Conservation (phyloP, 192 early-diverging fungal species). For the Linnemannia hyalina region DNA sequence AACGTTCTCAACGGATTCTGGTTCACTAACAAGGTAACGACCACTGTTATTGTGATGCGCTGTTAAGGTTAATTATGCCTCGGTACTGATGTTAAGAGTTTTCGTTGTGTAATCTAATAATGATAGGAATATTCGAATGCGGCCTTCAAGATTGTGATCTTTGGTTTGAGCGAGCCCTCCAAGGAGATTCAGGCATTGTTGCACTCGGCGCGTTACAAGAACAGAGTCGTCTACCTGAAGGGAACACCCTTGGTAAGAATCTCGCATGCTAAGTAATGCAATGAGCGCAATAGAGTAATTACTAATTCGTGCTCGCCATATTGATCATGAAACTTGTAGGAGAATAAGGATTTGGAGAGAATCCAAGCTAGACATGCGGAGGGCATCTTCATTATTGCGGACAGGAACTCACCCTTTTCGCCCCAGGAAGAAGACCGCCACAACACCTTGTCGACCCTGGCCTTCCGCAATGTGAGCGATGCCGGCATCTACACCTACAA, state of each 20-base stretch:
- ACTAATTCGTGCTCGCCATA: neutral
- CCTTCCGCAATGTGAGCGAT: conserved; percentile 55
- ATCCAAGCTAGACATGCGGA: conserved; percentile 50
- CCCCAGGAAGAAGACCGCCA: conserved; percentile 53
- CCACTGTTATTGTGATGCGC: neutral
- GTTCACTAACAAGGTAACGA: conserved; percentile 55
- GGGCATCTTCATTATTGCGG: conserved; percentile 55
- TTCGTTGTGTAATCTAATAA: neutral
- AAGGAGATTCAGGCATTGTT: conserved; percentile 50
- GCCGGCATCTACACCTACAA: conserved; percentile 75
- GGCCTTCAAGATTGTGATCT: conserved; percentile 50
- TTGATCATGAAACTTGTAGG: conserved; percentile 8
- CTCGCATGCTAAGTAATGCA: too few relatives aligned
- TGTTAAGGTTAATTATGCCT: neutral
- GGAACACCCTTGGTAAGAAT: conserved; percentile 49
- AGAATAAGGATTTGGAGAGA: conserved; percentile 54
- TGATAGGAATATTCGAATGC: conserved; percentile 48
- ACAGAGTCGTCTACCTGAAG: conserved; percentile 50
- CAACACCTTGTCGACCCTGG: conserved; percentile 48
- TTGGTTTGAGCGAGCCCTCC: conserved; percentile 48
- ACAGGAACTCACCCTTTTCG: conserved; percentile 39
- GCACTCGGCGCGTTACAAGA: conserved; percentile 53
- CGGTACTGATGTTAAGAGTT: neutral
- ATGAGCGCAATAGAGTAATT: neutral
- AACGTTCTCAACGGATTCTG: conserved; percentile 56